phyloP scores from a whole-genome alignment of 805 yeast genomes.

The Monosporozyma yasuniensis region DNA sequence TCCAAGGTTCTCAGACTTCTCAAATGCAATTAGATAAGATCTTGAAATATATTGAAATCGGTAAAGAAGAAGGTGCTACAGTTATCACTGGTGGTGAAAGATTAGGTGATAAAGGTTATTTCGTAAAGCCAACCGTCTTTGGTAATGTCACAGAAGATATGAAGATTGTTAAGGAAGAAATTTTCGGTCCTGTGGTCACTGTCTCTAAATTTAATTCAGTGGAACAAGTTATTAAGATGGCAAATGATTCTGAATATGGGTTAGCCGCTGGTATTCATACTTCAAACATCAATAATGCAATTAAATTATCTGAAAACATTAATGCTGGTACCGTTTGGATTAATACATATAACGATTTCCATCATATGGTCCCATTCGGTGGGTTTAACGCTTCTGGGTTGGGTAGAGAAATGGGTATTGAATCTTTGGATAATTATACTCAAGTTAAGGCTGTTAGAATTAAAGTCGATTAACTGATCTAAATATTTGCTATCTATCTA shows the following conservation, averaged over 20 bases:
- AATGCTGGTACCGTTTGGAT: conserved; percentile 89
- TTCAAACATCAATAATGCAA: conserved; percentile 59
- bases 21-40: conserved; percentile 70
- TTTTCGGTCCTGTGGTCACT: conserved; percentile 88
- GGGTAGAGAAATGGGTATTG: conserved; percentile 89
- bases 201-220: conserved; percentile 71
- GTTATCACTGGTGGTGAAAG: conserved; percentile 64
- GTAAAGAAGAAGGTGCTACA: conserved; percentile 77
- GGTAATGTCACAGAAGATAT: conserved; percentile 60
- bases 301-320: conserved; percentile 62
- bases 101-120: conserved; percentile 53
- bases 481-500: conserved; percentile 43
- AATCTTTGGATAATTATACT: conserved; percentile 77
- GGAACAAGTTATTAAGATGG: conserved; percentile 69
- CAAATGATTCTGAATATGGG: conserved; percentile 79
- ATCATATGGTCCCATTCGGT: conserved; percentile 83
- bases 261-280: conserved; percentile 90
- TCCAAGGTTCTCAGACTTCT: conserved; percentile 91
- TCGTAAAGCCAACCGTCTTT: conserved; percentile 63
- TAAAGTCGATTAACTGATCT: conserved; percentile 4
- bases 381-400: conserved; percentile 86
- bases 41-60: conserved; percentile 64
- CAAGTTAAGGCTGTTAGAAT: conserved; percentile 80
- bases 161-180: conserved; percentile 68
- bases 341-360: conserved; percentile 84